Evolutionary conservation across 805 yeast species (phyloP).

Genomic region (Dipodascopsis uninucleata): DNA sequence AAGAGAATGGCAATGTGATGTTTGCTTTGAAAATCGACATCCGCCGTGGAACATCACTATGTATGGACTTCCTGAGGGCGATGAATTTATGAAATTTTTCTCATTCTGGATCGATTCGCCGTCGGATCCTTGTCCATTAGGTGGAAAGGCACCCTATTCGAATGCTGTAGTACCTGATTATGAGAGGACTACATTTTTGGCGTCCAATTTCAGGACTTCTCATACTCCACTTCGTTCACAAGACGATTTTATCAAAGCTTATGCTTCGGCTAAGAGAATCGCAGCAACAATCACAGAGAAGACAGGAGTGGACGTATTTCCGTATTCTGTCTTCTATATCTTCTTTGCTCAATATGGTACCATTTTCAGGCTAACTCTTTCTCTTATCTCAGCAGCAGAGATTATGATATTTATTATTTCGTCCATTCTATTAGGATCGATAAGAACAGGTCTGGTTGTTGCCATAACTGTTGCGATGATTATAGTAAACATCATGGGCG

Average conservation of each 20-base stretch:
- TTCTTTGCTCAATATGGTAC: conserved; percentile 84
- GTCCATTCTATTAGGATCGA: conserved; percentile 61
- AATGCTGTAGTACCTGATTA: conserved; percentile 49
- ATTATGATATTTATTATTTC: conserved; percentile 51
- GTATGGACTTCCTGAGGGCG: conserved; percentile 78
- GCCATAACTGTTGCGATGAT: conserved; percentile 59
- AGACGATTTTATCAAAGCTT: conserved; percentile 76
- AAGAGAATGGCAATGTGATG: conserved; percentile 47
- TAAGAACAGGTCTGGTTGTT: conserved; percentile 55
- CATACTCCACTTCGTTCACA: conserved; percentile 81
- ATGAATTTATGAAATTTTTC: conserved; percentile 67
- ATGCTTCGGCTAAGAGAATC: conserved; percentile 65
- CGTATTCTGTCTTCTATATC: conserved; percentile 89
- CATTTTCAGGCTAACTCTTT: conserved; percentile 56
- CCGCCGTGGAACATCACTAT: conserved; percentile 66
- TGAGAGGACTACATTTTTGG: conserved; percentile 40
- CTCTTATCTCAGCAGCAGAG: conserved; percentile 52
- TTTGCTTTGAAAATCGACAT: conserved; percentile 60
- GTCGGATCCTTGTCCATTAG: conserved; percentile 89
- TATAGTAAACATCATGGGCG: conserved; percentile 70
- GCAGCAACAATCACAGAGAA: conserved; percentile 45
- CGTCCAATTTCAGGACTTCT: conserved; percentile 73
- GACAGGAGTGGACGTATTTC: conserved; percentile 60
- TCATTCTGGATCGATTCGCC: conserved; percentile 78
- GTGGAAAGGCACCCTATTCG: conserved; percentile 91